phyloP scores from a whole-genome alignment of 2,329 filamentous ascomycete species.

The Emergomyces orientalis region DNA sequence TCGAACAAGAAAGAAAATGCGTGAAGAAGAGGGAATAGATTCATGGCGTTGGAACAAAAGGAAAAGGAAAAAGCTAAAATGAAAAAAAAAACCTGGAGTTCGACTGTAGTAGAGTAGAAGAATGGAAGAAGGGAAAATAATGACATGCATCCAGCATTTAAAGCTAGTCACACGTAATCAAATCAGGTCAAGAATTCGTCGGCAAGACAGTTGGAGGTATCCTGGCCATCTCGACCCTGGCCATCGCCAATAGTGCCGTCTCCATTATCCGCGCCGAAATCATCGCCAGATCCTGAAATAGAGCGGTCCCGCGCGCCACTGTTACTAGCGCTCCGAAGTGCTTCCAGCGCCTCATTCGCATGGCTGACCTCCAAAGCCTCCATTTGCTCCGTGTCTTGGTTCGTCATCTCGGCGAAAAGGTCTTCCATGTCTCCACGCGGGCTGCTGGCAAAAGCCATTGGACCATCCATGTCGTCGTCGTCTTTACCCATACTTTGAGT shows the following conservation, averaged over 20 bases:
- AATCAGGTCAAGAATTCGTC: slow-evolving; percentile 21
- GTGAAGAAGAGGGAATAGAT: neutral
- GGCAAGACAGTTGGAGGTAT: slow-evolving; percentile 17
- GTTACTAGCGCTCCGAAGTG: slow-evolving; percentile 31
- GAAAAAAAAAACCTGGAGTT: slow-evolving; percentile 10
- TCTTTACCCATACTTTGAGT: slow-evolving; percentile 20
- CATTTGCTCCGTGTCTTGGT: slow-evolving; percentile 32
- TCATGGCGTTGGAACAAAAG: neutral
- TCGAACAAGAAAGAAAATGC: neutral
- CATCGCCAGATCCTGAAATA: slow-evolving; percentile 13
- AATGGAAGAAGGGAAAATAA: slow-evolving; percentile 13
- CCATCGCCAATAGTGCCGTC: neutral
- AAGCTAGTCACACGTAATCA: slow-evolving; percentile 4
- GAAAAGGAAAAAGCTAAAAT: slow-evolving; percentile 11
- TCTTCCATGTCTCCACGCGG: slow-evolving; percentile 35
- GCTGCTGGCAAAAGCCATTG: slow-evolving; percentile 30
- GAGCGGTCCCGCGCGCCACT: slow-evolving; percentile 27
- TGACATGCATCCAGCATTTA: neutral
- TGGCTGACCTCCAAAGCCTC: slow-evolving; percentile 37
- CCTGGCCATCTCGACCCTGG: slow-evolving; percentile 20
- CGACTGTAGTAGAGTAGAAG: slow-evolving; percentile 7
- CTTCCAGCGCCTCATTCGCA: slow-evolving; percentile 40
- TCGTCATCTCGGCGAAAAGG: slow-evolving; percentile 40
- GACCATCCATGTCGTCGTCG: slow-evolving; percentile 27
- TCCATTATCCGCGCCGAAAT: slow-evolving; percentile 2